Evolutionary conservation across 2,329 filamentous ascomycete species (phyloP), one percentile per base, ranked within the genome.

Genomic region (Chaetomium olivaceum): DNA sequence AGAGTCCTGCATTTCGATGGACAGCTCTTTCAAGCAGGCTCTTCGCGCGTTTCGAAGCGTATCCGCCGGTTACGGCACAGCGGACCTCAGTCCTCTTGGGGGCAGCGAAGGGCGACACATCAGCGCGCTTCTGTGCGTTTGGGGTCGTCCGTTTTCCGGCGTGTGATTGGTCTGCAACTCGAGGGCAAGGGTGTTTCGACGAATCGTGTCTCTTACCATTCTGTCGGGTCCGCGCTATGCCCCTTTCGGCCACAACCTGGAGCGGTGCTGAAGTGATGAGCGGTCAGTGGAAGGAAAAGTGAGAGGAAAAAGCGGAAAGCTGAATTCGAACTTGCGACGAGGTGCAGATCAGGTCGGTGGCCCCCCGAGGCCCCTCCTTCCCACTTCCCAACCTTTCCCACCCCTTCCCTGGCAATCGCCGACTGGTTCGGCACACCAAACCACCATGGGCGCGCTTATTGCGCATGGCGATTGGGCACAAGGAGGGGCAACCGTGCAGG

Each of bases 31-130:
- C 65, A 67, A 69, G 60, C 57, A 63, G 65, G 48, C 23, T 57
- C 25, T 57, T 27, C 8, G 39, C 8, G 39, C 61, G 64, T 67
- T 66, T 68, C 63, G 65, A 68, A 67, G 52, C 63, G n/a, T 57
- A 36, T 48, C 58, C 31, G 60, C 65, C 58, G 67, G 61, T 25
- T 33, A 50, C 27, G 67, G 67, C 67, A 60, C 65, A 65, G 64
- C 61, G 60, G 58, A 29, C 33, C 27, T 7, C n/a, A 12, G 31
- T 29, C 7, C n/a, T 36, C 25, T 51, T 66, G 56, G 61, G 58
- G 57, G 33, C 50, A 29, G 43, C 43, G 5, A 27, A 46, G 25
- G 16, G n/a, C 48, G 21, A 25, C 23, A 39, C 21, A 27, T 56
- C 29, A 39, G 50, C 60, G 59, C 59, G 60, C 54, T 51, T 52